Base-by-base conservation (phyloP, 2,329 filamentous ascomycete species). In the Canariomyces notabilis region DNA sequence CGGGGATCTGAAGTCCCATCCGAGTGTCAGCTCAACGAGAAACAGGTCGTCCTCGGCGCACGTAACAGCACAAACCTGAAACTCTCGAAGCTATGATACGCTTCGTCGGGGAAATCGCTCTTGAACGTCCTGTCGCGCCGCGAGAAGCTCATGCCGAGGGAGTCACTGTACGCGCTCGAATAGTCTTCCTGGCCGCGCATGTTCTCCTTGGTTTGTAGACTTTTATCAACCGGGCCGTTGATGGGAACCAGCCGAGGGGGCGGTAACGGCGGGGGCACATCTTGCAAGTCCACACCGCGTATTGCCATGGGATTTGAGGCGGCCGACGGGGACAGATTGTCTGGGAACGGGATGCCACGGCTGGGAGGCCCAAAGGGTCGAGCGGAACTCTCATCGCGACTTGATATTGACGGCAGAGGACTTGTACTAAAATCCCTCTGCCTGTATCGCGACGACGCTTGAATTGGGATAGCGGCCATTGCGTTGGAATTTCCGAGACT, bases 261-360 rank as follows among this genome's bases (percentile, higher is more conserved):
- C n/a, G 71, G 72, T 36, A 75, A 53, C 29, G 72, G 66, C 42
- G 71, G 72, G 50, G 71, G 72, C 2, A 62, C 67, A 51, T 57
- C 59, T 36, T 56, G 52, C 12, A 59, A 53, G 35, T 55, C 42
- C 31, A 64, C 57, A 39, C 69, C 67, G 26, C 69, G 71, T 48
- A 75, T 74, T 39, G 67, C 61, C 59, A 74, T 66, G 34, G 70
- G 57, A 23, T 42, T 47, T 6, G 57, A 59, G 16, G 56, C 53
- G 15, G 56, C 49, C 32, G 57, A 49, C 11, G 56, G 57, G 4
- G 57, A 58, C 36, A 59, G 49, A 19, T 45, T 54, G 40, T 53
- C 51, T 36, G 46, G 43, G 42, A 54, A 52, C 14, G 51, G 48
- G 20, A 54, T 51, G 19, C 32, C 37, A 9, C 43, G 51, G 21